Evolutionary conservation across 1,284 basidiomycete species (phyloP).

Genomic region (Coniophora puteana): DNA sequence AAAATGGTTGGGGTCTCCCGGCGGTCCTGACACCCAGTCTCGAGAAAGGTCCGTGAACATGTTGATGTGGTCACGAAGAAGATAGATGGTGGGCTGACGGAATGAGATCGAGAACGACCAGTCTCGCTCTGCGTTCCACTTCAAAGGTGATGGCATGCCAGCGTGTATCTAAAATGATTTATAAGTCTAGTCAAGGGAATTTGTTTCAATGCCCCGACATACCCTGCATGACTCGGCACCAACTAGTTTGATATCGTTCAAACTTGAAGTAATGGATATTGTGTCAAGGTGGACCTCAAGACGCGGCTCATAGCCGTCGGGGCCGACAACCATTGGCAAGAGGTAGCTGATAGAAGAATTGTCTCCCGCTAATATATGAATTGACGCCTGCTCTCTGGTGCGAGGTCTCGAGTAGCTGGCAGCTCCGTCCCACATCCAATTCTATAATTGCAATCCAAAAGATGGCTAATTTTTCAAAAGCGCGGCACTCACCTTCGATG

Average conservation of each 20-base stretch:
- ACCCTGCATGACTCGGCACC: constrained; percentile 74
- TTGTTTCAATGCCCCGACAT: constrained; percentile 19
- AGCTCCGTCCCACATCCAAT: constrained; percentile 82
- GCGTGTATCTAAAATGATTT: constrained; percentile 47
- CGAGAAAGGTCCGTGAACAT: constrained; percentile 86
- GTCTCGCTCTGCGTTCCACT: constrained; percentile 67
- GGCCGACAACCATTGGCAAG: constrained; percentile 74
- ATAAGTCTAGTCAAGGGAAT: constrained; percentile 6
- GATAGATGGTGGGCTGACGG: constrained; percentile 66
- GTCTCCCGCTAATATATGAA: constrained; percentile 75
- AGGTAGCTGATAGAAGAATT: constrained; percentile 81
- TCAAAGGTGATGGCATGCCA: constrained; percentile 60
- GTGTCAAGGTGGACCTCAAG: constrained; percentile 83
- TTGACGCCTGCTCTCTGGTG: constrained; percentile 63
- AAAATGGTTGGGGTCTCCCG: constrained; percentile 76
- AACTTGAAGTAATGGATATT: constrained; percentile 73
- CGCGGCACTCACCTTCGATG: constrained; percentile 59
- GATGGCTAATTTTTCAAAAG: background rate
- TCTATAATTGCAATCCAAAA: constrained; percentile 34
- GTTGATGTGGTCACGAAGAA: constrained; percentile 89
- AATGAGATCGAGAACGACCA: constrained; percentile 77
- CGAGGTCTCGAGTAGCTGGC: constrained; percentile 45
- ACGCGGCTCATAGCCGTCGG: constrained; percentile 72
- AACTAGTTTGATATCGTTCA: constrained; percentile 82
- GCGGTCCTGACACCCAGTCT: constrained; percentile 85